phyloP scores from a whole-genome alignment of 2,329 filamentous ascomycete genomes.

The Didymella keratinophila region DNA sequence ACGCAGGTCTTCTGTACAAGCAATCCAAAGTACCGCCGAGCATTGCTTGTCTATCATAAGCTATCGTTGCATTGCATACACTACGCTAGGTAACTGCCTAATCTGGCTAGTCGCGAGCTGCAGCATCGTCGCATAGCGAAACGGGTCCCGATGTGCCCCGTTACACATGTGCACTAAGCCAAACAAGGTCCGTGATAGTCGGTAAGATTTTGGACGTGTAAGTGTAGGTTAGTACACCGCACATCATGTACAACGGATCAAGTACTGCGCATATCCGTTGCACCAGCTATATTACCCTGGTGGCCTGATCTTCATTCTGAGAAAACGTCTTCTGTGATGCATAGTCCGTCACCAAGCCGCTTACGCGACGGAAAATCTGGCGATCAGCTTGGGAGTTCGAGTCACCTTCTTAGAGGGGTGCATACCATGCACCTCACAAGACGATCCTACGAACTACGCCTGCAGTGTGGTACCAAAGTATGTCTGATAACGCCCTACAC shows the following conservation, averaged over 20 bases:
- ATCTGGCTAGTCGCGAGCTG: background rate
- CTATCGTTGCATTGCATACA: background rate
- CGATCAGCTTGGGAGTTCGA: no score
- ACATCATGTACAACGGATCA: background rate
- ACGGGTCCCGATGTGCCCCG: background rate
- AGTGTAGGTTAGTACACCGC: background rate
- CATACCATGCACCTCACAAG: no score
- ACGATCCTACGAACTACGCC: no score
- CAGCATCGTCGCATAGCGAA: background rate
- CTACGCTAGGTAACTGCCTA: background rate
- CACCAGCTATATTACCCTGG: background rate
- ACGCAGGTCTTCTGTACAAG: background rate
- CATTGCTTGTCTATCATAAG: background rate
- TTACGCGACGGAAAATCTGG: no score
- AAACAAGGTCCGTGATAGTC: background rate
- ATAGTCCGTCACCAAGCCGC: no score
- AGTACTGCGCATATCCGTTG: background rate
- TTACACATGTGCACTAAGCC: background rate
- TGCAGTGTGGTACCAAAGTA: background rate
- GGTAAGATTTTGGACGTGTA: background rate
- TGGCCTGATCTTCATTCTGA: background rate
- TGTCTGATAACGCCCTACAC: background rate
- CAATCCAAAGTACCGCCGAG: background rate
- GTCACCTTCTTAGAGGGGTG: no score
- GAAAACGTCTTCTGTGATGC: no score